Percentiles rank a stretch among this genome's conserved stretches.
Evolutionary conservation across 805 yeast genomes (phyloP).

Genomic region (Blastobotrys mokoenaii): DNA sequence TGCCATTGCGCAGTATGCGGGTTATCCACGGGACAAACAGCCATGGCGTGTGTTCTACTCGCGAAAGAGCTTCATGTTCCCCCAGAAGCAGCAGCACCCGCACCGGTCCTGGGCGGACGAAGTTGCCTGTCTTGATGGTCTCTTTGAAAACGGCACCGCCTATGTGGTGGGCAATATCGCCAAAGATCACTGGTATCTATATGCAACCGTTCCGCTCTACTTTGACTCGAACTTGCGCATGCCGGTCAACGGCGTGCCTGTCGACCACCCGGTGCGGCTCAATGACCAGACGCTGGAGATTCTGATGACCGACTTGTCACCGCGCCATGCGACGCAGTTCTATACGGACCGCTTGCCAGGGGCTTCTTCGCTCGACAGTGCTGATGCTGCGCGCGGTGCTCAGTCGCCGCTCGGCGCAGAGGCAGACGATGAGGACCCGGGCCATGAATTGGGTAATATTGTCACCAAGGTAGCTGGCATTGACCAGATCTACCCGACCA

Average conservation of each 20-base stretch:
- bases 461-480: slow-evolving; percentile 59
- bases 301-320: slow-evolving; percentile 78
- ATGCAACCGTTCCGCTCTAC: slow-evolving; percentile 44
- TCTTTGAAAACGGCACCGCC: slow-evolving; percentile 53
- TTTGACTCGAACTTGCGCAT: slow-evolving; percentile 3
- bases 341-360: slow-evolving; percentile 38
- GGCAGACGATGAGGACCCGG: slow-evolving; percentile 52
- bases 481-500: slow-evolving; percentile 45
- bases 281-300: slow-evolving; percentile 76
- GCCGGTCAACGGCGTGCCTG: slow-evolving; percentile 5
- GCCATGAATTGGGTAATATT: slow-evolving; percentile 69
- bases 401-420: slow-evolving; percentile 24
- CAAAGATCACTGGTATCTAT: slow-evolving; percentile 87
- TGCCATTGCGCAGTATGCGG: slow-evolving; percentile 36
- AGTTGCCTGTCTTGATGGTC: slow-evolving; percentile 55
- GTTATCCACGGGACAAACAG: slow-evolving; percentile 28
- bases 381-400: neutral
- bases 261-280: slow-evolving; percentile 2
- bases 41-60: slow-evolving; percentile 78
- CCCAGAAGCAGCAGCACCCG: slow-evolving; percentile 69
- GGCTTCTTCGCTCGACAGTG: slow-evolving; percentile 24
- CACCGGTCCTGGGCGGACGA: slow-evolving; percentile 84
- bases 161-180: slow-evolving; percentile 75
- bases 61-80: slow-evolving; percentile 88
- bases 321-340: slow-evolving; percentile 49